A percentile compares a stretch with the other conserved stretches of the same genome.
These are phyloP conservation scores for Hirsutella thompsonii DNA, from an alignment of 2,329 filamentous ascomycete species.

Conservation along the genomic window DNA sequence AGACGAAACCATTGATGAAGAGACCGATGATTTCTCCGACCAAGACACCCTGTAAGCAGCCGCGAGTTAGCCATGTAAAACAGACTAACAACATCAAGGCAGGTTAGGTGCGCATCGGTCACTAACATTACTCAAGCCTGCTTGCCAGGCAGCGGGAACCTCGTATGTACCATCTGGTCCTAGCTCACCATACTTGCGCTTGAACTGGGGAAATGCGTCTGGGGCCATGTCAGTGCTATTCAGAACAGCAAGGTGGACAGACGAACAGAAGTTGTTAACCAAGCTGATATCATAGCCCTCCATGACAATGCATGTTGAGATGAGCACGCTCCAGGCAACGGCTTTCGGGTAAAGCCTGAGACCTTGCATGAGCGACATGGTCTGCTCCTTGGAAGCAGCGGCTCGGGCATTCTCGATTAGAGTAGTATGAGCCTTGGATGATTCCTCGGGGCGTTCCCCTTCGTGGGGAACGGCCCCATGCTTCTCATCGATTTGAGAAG, in stretches of 20 bases:
- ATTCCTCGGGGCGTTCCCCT: constrained; percentile 7
- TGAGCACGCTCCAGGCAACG: constrained; percentile 68
- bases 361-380: constrained; percentile 63
- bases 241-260: constrained; percentile 2
- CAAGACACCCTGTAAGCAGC: constrained; percentile 8
- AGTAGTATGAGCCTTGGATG: constrained; percentile 13
- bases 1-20: constrained; percentile 50
- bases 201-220: constrained; percentile 44
- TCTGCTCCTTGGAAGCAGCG: constrained; percentile 49
- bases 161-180: constrained; percentile 33
- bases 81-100: not conserved
- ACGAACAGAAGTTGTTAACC: constrained; percentile 64
- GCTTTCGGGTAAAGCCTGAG: constrained; percentile 79
- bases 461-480: constrained; percentile 6
- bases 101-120: constrained; percentile 8
- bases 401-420: constrained; percentile 21
- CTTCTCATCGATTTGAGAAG: not conserved
- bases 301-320: constrained; percentile 88
- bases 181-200: constrained; percentile 40
- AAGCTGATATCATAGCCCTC: constrained; percentile 78
- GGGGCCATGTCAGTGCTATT: not conserved
- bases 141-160: constrained; percentile 49
- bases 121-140: constrained; percentile 38
- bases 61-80: not conserved
- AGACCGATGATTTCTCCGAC: constrained; percentile 53